phyloP scores from a whole-genome alignment of 1,284 basidiomycete species.

The Pseudozyma thailandica region DNA sequence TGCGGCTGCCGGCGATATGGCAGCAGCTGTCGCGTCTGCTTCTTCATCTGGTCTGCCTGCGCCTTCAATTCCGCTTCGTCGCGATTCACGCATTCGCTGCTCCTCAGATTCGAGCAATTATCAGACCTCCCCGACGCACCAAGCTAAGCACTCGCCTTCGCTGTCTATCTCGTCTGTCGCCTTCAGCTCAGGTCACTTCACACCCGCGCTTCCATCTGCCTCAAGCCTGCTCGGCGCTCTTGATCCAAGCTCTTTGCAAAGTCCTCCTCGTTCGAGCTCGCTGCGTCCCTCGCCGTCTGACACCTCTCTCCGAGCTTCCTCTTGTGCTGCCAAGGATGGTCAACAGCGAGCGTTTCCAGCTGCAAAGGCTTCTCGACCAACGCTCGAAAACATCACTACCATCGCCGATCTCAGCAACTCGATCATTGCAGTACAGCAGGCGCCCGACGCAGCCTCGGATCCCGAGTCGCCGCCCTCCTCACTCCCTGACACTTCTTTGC shows the following conservation, averaged over 20 bases:
- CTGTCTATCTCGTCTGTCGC: constrained; percentile 17
- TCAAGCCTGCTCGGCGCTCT: constrained; percentile 6
- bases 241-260: constrained; percentile 19
- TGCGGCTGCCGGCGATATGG: constrained; percentile 3
- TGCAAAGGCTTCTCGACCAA: constrained; percentile 3
- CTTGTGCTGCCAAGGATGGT: no score
- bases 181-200: constrained; percentile 18
- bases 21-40: constrained; percentile 10
- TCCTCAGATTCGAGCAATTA: constrained; percentile 33
- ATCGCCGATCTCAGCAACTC: constrained; percentile 24
- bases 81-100: constrained; percentile 36
- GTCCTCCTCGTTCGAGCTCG: constrained; percentile 28
- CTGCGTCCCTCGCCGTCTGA: constrained; percentile 27
- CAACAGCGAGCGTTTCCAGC: constrained; percentile 15
- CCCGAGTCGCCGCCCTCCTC: constrained; percentile 5
- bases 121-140: background rate
- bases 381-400: constrained; percentile 18
- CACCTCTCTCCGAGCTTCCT: constrained; percentile 14
- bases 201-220: constrained; percentile 1
- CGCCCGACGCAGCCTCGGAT: constrained; percentile 5
- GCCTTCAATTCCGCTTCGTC: constrained; percentile 32
- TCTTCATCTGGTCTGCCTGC: constrained; percentile 4
- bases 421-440: constrained; percentile 12
- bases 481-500: constrained; percentile 13
- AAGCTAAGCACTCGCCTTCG: constrained; percentile 13